Evolutionary conservation across 768 basidiomycete genomes (phyloP).

Genomic region (Lepiota subincarnata): DNA sequence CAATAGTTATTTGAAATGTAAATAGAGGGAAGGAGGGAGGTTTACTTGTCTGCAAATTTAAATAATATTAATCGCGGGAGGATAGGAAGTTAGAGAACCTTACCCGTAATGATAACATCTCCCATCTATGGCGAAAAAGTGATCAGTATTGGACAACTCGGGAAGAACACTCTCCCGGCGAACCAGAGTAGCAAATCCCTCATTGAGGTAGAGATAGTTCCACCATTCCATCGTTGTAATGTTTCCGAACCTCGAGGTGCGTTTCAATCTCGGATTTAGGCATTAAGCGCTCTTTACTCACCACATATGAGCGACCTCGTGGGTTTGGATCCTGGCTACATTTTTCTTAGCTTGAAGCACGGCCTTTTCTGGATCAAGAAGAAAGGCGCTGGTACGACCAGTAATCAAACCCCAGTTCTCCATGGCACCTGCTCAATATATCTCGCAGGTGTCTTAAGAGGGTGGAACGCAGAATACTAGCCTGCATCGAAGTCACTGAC

Average conservation of each 20-base stretch:
- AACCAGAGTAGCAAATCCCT: conserved; percentile 87
- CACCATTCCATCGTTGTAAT: conserved; percentile 95
- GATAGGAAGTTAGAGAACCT: conserved; percentile 17
- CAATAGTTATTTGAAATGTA: neutral
- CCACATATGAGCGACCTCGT: conserved; percentile 88
- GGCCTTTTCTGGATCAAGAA: conserved; percentile 72
- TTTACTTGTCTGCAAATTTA: conserved; percentile 49
- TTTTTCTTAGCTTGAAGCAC: conserved; percentile 73
- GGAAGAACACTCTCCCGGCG: conserved; percentile 18
- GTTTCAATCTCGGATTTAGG: neutral
- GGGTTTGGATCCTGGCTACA: conserved; percentile 72
- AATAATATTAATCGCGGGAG: conserved; percentile 1
- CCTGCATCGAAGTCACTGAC: conserved; percentile 88
- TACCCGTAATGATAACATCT: conserved; percentile 78
- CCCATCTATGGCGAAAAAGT: conserved; percentile 55
- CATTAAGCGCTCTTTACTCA: conserved; percentile 24
- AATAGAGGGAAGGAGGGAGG: conserved; percentile 1
- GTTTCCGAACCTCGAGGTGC: conserved; percentile 69
- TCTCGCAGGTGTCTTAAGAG: neutral
- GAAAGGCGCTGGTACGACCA: conserved; percentile 76
- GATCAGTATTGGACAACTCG: conserved; percentile 1
- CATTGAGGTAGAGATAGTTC: conserved; percentile 80
- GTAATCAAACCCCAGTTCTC: conserved; percentile 96
- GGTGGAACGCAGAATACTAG: conserved; percentile 16
- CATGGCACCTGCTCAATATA: conserved; percentile 58